Base-by-base conservation (phyloP, 169 alveolate genomes). In the Plasmodium gallinaceum region DNA sequence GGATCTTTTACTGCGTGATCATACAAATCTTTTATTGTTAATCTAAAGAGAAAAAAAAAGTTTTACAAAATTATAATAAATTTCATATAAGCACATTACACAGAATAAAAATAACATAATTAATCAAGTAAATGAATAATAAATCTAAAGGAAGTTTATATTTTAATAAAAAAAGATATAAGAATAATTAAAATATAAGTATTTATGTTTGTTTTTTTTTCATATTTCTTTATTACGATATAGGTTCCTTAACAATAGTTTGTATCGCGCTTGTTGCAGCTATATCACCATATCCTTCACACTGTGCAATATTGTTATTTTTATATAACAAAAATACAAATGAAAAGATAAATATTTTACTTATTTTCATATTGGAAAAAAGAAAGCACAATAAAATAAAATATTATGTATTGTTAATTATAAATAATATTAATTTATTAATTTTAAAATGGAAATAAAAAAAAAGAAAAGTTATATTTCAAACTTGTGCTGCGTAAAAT, bases 1-100 rank as follows among this genome's bases (percentile, higher is more conserved):
- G 92, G 92, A 18, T 39, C 45, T 26, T 86, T 86, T 20, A 86
- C 87, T 24, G 68, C 86, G 24, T 86, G 75, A 12, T 86, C 92
- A 71, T 86, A 86, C 42, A 86, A 14, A 86, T 86, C 92, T 51
- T 70, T 86, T 46, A 71, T 46, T 32, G 71, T 60, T 61, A 86
- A 70, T 16, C 92, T 86, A 73, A n/a, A 37, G n/a, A 12, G 8
- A 39, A 52, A n/a, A 24, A 18, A 22, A 22, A 18, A 12, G n/a
- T n/a, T n/a, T n/a, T n/a, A n/a, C n/a, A n/a, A n/a, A n/a, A n/a
- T n/a, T n/a, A n/a, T n/a, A n/a, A n/a, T n/a, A n/a, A n/a, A n/a
- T n/a, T n/a, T n/a, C n/a, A n/a, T n/a, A n/a, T n/a, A 43, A 58
- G 39, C 14, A 74, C 37, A 74, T 60, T 60, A 74, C 32, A 37